Evolutionary conservation across 208 protist species (phyloP).

Genomic region (Lotmaria passim): DNA sequence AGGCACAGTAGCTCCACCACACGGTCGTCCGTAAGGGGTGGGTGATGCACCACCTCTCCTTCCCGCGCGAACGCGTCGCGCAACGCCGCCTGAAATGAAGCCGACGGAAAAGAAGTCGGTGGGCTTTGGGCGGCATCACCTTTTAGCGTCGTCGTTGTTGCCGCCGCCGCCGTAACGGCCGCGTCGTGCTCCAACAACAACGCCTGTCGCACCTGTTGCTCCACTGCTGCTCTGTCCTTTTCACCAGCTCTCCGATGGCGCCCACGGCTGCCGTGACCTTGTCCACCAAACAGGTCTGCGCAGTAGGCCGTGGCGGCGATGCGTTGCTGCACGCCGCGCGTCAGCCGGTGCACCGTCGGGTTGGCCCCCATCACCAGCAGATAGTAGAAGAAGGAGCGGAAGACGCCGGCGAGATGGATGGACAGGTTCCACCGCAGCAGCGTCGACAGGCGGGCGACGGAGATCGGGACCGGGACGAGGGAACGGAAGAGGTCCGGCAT

Average conservation of each 20-base stretch:
- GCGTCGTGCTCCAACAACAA: no score
- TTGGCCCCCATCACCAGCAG: conserved; percentile 42
- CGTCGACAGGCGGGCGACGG: conserved; percentile 48
- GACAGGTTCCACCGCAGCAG: conserved; percentile 53
- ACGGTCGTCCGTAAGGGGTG: background rate
- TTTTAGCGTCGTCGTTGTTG: background rate
- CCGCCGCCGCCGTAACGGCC: no score
- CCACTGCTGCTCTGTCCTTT: background rate
- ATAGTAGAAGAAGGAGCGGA: conserved; percentile 61
- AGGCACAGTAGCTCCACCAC: conserved; percentile 30
- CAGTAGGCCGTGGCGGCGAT: conserved; percentile 13
- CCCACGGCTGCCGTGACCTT: background rate
- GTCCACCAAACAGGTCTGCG: conserved; percentile 10
- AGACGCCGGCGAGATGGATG: conserved; percentile 40
- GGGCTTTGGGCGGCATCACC: background rate
- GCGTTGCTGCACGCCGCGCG: conserved; percentile 28
- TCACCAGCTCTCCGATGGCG: background rate
- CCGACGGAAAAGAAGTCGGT: background rate
- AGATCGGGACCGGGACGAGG: conserved; percentile 45
- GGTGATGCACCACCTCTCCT: background rate
- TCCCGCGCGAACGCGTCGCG: conserved; percentile 8
- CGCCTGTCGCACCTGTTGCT: conserved; percentile 16
- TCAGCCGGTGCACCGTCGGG: conserved; percentile 42
- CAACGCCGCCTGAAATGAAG: background rate
- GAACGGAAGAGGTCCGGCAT: conserved; percentile 25